Evolutionary conservation across 805 yeast species (phyloP).

Genomic region (Ogataea populi-albae): DNA sequence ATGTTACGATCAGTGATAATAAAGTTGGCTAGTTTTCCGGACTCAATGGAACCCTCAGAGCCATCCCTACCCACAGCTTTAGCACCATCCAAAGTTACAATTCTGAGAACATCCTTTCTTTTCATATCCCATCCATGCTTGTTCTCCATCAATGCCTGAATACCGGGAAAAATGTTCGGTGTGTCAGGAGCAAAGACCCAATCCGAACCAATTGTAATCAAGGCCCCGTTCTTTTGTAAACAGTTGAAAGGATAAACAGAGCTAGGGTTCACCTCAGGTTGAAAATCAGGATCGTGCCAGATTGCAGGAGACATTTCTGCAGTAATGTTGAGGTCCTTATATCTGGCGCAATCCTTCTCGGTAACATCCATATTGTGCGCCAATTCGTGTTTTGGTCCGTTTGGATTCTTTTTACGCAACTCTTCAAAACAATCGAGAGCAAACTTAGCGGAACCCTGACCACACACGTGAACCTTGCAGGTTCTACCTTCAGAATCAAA

Average conservation of each 20-base stretch:
- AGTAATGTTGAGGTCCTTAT: slow-evolving; percentile 23
- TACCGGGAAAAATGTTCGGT: slow-evolving; percentile 28
- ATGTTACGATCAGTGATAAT: slow-evolving; percentile 24
- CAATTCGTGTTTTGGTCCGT: slow-evolving; percentile 26
- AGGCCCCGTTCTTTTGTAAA: slow-evolving; percentile 24
- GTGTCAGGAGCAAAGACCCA: slow-evolving; percentile 31
- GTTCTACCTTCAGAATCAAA: slow-evolving; percentile 28
- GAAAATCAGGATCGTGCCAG: slow-evolving; percentile 28
- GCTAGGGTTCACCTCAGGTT: slow-evolving; percentile 25
- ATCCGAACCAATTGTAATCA: slow-evolving; percentile 28
- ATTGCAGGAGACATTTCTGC: slow-evolving; percentile 30
- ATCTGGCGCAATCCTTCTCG: slow-evolving; percentile 22
- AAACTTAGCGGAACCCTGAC: slow-evolving; percentile 25
- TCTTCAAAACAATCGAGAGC: slow-evolving; percentile 28
- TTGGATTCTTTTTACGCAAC: slow-evolving; percentile 22
- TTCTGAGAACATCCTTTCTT: slow-evolving; percentile 22
- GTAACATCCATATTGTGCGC: slow-evolving; percentile 30
- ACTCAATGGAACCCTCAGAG: slow-evolving; percentile 22
- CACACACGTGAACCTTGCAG: slow-evolving; percentile 26
- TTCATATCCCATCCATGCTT: slow-evolving; percentile 29
- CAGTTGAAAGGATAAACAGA: slow-evolving; percentile 28
- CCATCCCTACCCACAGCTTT: slow-evolving; percentile 21
- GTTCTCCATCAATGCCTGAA: slow-evolving; percentile 27
- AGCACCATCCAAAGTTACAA: slow-evolving; percentile 27
- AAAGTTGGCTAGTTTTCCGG: slow-evolving; percentile 27